These are phyloP conservation scores for Coemansia sp. DNA, from an alignment of 192 early-diverging fungal genomes.

Conservation along the genomic window DNA sequence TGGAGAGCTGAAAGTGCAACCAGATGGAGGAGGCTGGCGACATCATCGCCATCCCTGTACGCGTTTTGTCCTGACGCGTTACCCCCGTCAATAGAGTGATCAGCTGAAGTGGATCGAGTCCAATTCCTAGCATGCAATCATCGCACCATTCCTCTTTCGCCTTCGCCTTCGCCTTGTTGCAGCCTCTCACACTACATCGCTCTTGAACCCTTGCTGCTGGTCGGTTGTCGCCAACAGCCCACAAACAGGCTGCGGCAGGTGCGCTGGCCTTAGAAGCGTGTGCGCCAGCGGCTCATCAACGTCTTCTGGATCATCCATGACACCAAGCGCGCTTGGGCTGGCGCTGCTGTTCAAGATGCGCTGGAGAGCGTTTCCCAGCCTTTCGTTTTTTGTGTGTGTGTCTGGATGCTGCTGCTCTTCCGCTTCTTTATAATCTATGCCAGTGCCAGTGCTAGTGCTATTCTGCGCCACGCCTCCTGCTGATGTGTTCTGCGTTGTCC, in stretches of 20 bases:
- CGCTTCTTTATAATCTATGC: neutral
- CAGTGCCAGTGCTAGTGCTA: too few species aligned
- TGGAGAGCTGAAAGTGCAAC: too few species aligned
- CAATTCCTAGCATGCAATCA: too few species aligned
- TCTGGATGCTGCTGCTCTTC: neutral
- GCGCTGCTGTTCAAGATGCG: constrained; percentile 24
- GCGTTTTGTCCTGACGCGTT: neutral
- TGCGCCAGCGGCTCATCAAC: constrained; percentile 33
- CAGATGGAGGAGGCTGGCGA: too few species aligned
- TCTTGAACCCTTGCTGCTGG: neutral
- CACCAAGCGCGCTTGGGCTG: neutral
- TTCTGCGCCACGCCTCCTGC: too few species aligned
- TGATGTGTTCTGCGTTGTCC: too few species aligned
- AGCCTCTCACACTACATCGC: neutral
- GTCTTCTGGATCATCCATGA: constrained; percentile 12
- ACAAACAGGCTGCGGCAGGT: neutral
- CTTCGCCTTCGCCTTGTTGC: too few species aligned
- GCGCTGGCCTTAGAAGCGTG: constrained; percentile 1
- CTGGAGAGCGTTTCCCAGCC: constrained; percentile 26
- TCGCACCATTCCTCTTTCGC: too few species aligned
- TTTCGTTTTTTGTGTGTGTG: neutral
- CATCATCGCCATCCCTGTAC: neutral
- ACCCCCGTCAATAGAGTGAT: too few species aligned
- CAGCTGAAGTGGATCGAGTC: too few species aligned
- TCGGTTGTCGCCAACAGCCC: neutral